Evolutionary conservation across 139 green algal genomes (phyloP).

Genomic region (Tetradesmus obliquus): DNA sequence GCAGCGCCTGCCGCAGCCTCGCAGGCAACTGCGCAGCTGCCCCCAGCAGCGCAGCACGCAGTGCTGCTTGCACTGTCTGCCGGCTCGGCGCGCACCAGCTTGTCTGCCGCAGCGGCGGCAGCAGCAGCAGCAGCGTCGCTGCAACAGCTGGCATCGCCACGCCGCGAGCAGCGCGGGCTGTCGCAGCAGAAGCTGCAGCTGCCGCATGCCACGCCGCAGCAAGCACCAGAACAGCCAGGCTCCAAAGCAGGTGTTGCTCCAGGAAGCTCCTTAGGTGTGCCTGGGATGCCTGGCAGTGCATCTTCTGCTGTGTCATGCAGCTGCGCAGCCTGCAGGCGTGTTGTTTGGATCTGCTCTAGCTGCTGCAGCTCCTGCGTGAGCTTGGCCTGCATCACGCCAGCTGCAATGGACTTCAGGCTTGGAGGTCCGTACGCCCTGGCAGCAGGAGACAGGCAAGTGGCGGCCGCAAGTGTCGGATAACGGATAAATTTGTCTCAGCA

Average conservation of each 20-base stretch:
- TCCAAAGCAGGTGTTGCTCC: not conserved
- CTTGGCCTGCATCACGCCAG: conserved; percentile 1
- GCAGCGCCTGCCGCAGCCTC: not conserved
- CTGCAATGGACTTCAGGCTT: conserved; percentile 27
- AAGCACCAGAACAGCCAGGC: not conserved
- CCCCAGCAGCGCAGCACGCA: not conserved
- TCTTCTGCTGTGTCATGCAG: not conserved
- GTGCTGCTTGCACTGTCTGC: not conserved
- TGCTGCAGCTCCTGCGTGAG: not conserved
- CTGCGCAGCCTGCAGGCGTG: not conserved
- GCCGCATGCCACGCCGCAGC: not conserved
- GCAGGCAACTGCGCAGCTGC: not conserved
- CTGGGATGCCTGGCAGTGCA: not conserved
- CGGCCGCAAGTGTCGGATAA: too few relatives aligned
- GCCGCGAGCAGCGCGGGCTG: not conserved
- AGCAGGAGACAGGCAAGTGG: not conserved
- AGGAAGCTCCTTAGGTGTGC: not conserved
- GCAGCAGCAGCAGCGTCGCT: not conserved
- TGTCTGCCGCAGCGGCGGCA: not conserved
- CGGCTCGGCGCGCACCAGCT: not conserved
- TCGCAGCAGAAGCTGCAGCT: conserved; percentile 8
- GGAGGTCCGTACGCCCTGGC: conserved; percentile 12
- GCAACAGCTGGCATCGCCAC: not conserved
- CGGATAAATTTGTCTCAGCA: too few relatives aligned
- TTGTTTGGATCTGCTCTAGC: not conserved